A percentile compares a stretch with the other conserved stretches of the same genome.
phyloP scores from a whole-genome alignment of 2,329 filamentous ascomycete species.

The Fusarium zealandicum region DNA sequence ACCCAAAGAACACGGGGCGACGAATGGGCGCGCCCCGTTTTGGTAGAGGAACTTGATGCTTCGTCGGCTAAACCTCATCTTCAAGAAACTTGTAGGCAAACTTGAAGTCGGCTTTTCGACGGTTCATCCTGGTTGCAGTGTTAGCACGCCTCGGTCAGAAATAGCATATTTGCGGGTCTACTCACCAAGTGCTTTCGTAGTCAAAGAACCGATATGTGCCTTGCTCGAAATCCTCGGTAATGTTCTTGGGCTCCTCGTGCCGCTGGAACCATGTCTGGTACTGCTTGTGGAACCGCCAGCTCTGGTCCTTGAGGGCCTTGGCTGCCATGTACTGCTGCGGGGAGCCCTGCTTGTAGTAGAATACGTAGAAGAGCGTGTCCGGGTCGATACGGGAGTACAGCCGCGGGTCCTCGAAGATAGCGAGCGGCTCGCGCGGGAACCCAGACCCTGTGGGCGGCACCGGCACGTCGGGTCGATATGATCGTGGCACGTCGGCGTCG shows the following conservation, averaged over 20 bases:
- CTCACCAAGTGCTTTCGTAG: slow-evolving; percentile 98
- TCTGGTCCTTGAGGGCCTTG: slow-evolving; percentile 96
- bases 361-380: slow-evolving; percentile 97
- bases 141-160: slow-evolving; percentile 20
- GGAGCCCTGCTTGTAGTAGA: slow-evolving; percentile 97
- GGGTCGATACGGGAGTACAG: slow-evolving; percentile 91
- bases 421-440: slow-evolving; percentile 90
- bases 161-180: slow-evolving; percentile 21
- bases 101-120: slow-evolving; percentile 96
- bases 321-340: slow-evolving; percentile 96
- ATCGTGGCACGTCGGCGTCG: slow-evolving; percentile 82
- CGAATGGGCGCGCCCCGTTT: not conserved
- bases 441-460: slow-evolving; percentile 78
- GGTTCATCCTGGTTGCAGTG: slow-evolving; percentile 82
- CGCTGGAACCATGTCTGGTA: slow-evolving; percentile 99
- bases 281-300: slow-evolving; percentile 99
- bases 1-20: slow-evolving; percentile 2
- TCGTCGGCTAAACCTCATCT: slow-evolving; percentile 73
- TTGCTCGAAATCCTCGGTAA: slow-evolving; percentile 98
- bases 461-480: slow-evolving; percentile 83
- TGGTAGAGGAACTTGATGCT: not conserved
- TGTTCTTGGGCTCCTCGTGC: slow-evolving; percentile 97
- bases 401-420: slow-evolving; percentile 89
- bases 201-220: slow-evolving; percentile 99
- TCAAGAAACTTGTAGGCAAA: slow-evolving; percentile 98